Evolutionary conservation across 441 rosid species (phyloP), one percentile per base, ranked within the genome.

Genomic region (Bocquillonia castaneifolia): DNA sequence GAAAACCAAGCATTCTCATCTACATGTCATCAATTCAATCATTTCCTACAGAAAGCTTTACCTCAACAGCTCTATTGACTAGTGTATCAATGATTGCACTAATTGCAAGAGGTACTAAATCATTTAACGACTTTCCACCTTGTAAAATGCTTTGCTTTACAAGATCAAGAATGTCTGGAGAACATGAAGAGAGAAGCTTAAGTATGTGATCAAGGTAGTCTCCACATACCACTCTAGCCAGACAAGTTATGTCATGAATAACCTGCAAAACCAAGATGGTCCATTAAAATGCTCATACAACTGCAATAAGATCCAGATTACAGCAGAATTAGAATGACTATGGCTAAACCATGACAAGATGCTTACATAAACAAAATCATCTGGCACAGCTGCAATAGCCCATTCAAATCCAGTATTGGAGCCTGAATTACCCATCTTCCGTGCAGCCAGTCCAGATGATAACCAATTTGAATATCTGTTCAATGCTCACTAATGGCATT

Each of bases 21-120:
- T 37, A 40, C 37, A 60, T n/a, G 37, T 14, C 36, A 40, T 51
- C 52, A 20, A 20, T 34, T 31, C 20, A 60, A 39, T 54, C 32
- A 34, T 47, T 6, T 44, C 23, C 34, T 36, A 68, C 28, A 42
- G 42, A 58, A 39, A 48, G 71, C 74, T 80, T n/a, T 79, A 94
- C 99, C 97, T 90, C 98, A 73, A 88, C 92, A 69, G 98, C 87
- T 80, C 85, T 89, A 54, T 92, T 92, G 66, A 90, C 94, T 23
- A 94, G 74, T 40, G 87, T 83, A 58, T 86, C 91, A 59, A 81
- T 73, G 59, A 94, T 79, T 53, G 93, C 74, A 20, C 74, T 79
- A 67, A 82, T 74, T 66, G 83, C 83, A 66, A 61, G 59, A 70
- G 96, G 97, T 74, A 80, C 66, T 56, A 88, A 74, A 73, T 82